A percentile compares a stretch with the other conserved stretches of the same genome.
These are phyloP conservation scores for Alternaria rosae DNA, from an alignment of 2,329 filamentous ascomycete genomes.

Conservation along the genomic window DNA sequence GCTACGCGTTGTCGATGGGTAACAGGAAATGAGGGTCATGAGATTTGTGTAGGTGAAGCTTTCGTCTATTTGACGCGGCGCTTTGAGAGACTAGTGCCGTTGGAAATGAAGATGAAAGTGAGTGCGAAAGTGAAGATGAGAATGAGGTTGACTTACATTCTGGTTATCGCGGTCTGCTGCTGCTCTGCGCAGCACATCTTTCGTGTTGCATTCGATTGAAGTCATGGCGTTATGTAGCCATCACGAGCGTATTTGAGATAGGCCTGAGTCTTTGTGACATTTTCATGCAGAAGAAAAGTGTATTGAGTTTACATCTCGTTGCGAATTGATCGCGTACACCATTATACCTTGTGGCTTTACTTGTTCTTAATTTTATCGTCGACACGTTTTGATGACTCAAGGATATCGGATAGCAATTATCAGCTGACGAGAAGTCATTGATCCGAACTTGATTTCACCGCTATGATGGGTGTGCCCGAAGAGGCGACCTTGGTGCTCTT, in stretches of 20 bases:
- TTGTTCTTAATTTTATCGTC: neutral
- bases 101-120: neutral
- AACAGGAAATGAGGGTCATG: neutral
- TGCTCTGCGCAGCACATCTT: neutral
- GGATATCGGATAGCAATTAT: neutral
- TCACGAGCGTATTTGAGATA: fast-evolving
- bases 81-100: neutral
- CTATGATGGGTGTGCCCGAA: neutral
- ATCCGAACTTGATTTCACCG: fast-evolving
- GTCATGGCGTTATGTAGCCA: neutral
- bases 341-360: neutral
- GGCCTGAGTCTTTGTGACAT: neutral
- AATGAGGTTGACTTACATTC: neutral
- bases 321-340: neutral
- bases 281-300: neutral
- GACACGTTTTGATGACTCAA: neutral
- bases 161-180: neutral
- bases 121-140: neutral
- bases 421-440: neutral
- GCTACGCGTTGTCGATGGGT: neutral
- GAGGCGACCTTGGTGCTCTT: neutral
- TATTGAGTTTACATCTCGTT: neutral
- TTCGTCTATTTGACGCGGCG: neutral
- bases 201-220: neutral
- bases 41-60: neutral